Evolutionary conservation across 2,329 filamentous ascomycete species (phyloP).

Genomic region (Phialophora chinensis): DNA sequence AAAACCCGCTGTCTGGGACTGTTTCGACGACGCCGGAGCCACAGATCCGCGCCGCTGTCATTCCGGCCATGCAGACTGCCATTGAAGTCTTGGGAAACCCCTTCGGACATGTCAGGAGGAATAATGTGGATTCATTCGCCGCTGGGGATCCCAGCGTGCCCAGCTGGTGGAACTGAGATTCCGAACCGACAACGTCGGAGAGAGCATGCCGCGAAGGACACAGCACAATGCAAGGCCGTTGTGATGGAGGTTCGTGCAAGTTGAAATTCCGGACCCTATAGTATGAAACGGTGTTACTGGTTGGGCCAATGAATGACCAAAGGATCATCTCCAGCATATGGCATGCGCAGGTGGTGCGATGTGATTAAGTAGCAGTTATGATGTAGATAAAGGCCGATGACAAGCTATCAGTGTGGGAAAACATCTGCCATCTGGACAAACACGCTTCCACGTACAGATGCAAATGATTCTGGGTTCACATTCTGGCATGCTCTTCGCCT

Average conservation of each 20-base stretch:
- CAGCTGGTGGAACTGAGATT: constrained; percentile 17
- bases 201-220: background rate
- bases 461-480: constrained; percentile 9
- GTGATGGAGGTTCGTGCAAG: background rate
- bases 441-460: constrained; percentile 4
- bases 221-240: background rate
- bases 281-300: background rate
- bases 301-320: background rate
- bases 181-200: no score
- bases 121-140: constrained; percentile 9
- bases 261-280: background rate
- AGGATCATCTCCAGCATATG: background rate
- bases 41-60: constrained; percentile 14
- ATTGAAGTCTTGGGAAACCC: constrained; percentile 22
- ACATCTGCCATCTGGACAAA: constrained; percentile 2
- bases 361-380: constrained; percentile 4
- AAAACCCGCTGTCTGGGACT: constrained; percentile 11
- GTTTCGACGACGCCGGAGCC: background rate
- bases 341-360: background rate
- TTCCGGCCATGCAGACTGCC: constrained; percentile 20
- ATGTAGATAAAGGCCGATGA: constrained; percentile 12
- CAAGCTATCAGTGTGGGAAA: background rate
- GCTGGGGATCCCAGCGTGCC: constrained; percentile 13
- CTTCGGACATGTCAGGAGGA: constrained; percentile 15
- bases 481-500: background rate